phyloP scores from a whole-genome alignment of 1,284 basidiomycete species.

The Apiotrichum veenhuisii region DNA sequence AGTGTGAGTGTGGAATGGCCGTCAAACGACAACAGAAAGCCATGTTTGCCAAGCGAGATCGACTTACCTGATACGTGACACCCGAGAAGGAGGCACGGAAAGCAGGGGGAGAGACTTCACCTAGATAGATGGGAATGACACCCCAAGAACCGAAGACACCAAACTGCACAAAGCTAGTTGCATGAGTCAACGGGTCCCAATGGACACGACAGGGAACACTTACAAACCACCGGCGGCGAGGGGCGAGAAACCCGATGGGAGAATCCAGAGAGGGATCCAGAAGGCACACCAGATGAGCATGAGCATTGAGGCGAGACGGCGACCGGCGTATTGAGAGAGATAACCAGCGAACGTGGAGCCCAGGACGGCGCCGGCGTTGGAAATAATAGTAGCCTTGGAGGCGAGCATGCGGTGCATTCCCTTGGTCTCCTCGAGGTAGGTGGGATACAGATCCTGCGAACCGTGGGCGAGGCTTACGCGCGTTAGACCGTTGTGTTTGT shows the following conservation, averaged over 20 bases:
- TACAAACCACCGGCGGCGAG: conserved; percentile 41
- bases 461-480: conserved; percentile 54
- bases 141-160: conserved; percentile 70
- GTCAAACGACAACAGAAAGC: too few species aligned
- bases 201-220: background rate
- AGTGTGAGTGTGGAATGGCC: background rate
- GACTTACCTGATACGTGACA: conserved; percentile 68
- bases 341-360: conserved; percentile 77
- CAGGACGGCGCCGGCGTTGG: conserved; percentile 61
- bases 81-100: conserved; percentile 93
- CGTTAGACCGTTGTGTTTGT: background rate
- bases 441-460: conserved; percentile 55
- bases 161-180: conserved; percentile 63
- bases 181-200: background rate
- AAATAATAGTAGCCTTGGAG: conserved; percentile 85
- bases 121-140: conserved; percentile 56
- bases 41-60: too few species aligned
- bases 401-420: conserved; percentile 56
- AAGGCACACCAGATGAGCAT: conserved; percentile 55
- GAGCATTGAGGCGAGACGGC: conserved; percentile 58
- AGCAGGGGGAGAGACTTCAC: conserved; percentile 75
- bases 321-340: conserved; percentile 76
- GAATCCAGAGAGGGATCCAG: conserved; percentile 67
- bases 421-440: conserved; percentile 25
- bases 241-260: conserved; percentile 56